Evolutionary conservation across 352 stramenopile species (phyloP).

Genomic region (Pythium scleroteichum): DNA sequence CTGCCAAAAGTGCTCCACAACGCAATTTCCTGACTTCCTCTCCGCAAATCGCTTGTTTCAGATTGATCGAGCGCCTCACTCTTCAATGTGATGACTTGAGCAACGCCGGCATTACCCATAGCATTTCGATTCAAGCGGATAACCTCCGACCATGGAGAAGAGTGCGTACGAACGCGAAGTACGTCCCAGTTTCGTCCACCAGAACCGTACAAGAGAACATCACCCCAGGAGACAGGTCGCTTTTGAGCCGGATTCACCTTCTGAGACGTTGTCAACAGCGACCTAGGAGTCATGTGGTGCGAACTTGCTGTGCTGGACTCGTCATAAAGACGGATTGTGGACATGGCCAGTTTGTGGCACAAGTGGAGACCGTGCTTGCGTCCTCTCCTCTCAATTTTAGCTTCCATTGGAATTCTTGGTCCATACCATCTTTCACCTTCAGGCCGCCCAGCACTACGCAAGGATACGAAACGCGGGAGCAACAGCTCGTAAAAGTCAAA

Average conservation of each 20-base stretch:
- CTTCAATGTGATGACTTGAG: conserved; percentile 84
- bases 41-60: conserved; percentile 60
- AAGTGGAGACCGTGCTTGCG: conserved; percentile 76
- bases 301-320: conserved; percentile 83
- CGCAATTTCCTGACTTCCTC: conserved; percentile 76
- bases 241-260: conserved; percentile 78
- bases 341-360: conserved; percentile 87
- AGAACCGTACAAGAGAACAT: conserved; percentile 73
- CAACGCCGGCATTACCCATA: conserved; percentile 87
- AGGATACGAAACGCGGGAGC: conserved; percentile 82
- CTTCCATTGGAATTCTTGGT: conserved; percentile 61
- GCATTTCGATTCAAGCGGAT: conserved; percentile 87
- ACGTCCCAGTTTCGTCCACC: conserved; percentile 85
- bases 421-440: conserved; percentile 88
- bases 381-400: conserved; percentile 57
- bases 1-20: conserved; percentile 86
- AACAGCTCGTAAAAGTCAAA: conserved; percentile 86
- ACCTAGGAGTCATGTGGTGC: conserved; percentile 79
- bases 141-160: conserved; percentile 81
- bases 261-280: conserved; percentile 71
- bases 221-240: conserved; percentile 74
- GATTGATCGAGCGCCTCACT: conserved; percentile 64
- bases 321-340: conserved; percentile 86
- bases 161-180: conserved; percentile 71
- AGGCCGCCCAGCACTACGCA: conserved; percentile 78